Conservation (phyloP, 2,329 filamentous ascomycete species). For the Fusarium virguliforme region DNA sequence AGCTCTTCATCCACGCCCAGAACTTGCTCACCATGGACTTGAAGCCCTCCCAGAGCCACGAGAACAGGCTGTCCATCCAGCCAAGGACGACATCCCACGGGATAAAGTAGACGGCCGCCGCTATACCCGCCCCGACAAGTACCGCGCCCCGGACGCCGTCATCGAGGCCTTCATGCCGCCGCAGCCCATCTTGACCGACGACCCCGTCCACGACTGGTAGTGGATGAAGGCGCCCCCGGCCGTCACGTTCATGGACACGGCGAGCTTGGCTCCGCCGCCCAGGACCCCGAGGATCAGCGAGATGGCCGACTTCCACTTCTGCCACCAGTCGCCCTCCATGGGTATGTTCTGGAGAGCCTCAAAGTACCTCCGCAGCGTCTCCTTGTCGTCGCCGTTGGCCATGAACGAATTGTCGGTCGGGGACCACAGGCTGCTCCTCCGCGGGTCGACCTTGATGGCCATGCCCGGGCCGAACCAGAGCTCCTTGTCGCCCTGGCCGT, state of each 20-base stretch:
- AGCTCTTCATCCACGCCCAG: conserved; percentile 10
- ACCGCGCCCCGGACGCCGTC: conserved; percentile 1
- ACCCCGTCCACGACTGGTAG: conserved; percentile 7
- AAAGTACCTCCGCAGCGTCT: neutral
- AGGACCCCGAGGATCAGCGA: neutral
- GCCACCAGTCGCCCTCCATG: conserved; percentile 7
- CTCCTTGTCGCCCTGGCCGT: conserved; percentile 1
- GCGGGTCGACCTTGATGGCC: neutral
- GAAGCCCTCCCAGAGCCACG: conserved; percentile 9
- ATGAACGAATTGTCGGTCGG: neutral
- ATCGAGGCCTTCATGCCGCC: conserved; percentile 6
- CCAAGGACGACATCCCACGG: neutral
- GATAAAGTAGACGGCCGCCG: conserved; percentile 6
- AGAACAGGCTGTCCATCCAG: conserved; percentile 4
- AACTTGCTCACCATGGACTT: conserved; percentile 10
- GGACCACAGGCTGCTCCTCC: neutral
- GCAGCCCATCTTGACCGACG: neutral
- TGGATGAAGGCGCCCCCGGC: conserved; percentile 6
- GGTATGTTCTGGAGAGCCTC: conserved; percentile 1
- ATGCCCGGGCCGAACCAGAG: conserved; percentile 6
- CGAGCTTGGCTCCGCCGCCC: conserved; percentile 4
- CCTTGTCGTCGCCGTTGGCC: neutral
- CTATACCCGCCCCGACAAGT: conserved; percentile 4
- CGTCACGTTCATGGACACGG: conserved; percentile 1
- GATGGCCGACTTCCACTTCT: conserved; percentile 4